Evolutionary conservation across 2,329 filamentous ascomycete genomes (phyloP), one percentile per base, ranked within the genome.

Genomic region (Penicillium freii): DNA sequence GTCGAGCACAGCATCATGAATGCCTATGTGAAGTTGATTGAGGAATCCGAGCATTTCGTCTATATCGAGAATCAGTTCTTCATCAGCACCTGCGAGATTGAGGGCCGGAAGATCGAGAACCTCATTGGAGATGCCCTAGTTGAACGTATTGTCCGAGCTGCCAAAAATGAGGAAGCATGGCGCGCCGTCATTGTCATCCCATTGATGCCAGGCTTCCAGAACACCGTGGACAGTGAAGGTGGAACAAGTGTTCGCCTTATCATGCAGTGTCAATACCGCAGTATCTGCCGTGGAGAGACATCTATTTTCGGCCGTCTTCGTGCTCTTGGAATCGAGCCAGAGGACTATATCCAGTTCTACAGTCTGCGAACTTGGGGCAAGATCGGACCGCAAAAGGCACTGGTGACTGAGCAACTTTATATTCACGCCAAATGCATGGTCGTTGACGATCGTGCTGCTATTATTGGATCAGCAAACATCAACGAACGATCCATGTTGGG

Each of bases 41-140:
- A 94, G 63, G 89, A 93, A 62, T 97, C 92, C 1, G 91, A 99
- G 47, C 94, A 97, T 73, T 96, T 97, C 69, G 91, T 97, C 51
- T 97, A 99, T 75, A 96, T 97, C 64, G 94, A 99, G 73, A 99
- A 99, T 71, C 94, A 99, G 71, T 99, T 97, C 77, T 99, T 96
- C 78, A 90, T 99, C 73, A 95, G 91, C 36, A 96, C 91, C 64
- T 94, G 90, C 50, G 89, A 94, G 69, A 92, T 92, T 5, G 87
- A 96, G 66, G 90, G 89, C 51, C 90, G 89, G 13, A 91, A 87
- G 71, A 94, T 99, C 62, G 84, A 91, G 72, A 99, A 99, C 74
- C 87, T 88, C 63, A 97, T 99, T 65, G 93, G 93, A 50, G 93
- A 97, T 75, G 93, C 94, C 3, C 81, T 99, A 33, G 93, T 97